Evolutionary conservation across 306 rosid species (phyloP).

Genomic region (Aeschynomene evenia): DNA sequence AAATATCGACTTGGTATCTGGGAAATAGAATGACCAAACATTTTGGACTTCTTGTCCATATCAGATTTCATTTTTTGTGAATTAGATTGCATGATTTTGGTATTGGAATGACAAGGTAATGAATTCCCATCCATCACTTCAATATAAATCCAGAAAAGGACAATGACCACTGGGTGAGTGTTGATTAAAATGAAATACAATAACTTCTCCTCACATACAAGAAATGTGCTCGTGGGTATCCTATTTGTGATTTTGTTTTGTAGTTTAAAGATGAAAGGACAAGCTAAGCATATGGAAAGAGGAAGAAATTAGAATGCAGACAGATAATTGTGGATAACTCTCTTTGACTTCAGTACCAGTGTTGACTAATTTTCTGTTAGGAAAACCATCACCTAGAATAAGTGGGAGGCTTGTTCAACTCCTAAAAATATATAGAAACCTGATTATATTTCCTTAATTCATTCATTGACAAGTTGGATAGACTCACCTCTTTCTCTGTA

Average conservation of each 20-base stretch:
- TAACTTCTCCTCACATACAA: not conserved
- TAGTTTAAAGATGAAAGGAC: not conserved
- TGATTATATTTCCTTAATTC: not conserved
- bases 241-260: not conserved
- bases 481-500: not conserved
- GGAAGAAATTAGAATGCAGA: not conserved
- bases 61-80: not conserved
- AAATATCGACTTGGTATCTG: not conserved
- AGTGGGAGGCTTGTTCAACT: not conserved
- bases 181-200: not conserved
- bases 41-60: not conserved
- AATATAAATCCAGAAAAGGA: not conserved
- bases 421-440: not conserved
- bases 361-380: not conserved
- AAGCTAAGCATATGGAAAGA: not conserved
- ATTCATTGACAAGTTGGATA: not conserved
- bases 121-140: not conserved
- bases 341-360: not conserved
- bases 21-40: not conserved
- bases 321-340: not conserved
- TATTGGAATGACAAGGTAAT: not conserved
- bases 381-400: not conserved
- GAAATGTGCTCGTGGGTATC: not conserved
- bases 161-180: not conserved
- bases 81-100: not conserved